phyloP scores from a whole-genome alignment of 2,329 filamentous ascomycete species.

The Penicillium palitans region DNA sequence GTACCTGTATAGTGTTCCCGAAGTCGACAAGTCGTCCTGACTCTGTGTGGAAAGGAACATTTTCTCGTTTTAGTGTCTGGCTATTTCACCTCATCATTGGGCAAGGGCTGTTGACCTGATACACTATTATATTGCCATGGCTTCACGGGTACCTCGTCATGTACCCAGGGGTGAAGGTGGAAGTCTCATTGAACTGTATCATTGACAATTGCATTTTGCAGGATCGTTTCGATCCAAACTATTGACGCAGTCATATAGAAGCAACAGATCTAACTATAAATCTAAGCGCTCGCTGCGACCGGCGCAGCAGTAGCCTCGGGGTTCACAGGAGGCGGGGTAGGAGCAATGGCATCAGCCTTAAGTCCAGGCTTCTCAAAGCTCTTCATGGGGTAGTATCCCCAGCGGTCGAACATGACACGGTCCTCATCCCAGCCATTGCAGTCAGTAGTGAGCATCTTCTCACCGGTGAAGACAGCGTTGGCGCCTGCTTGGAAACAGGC shows the following conservation, averaged over 20 bases:
- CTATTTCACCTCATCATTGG: neutral
- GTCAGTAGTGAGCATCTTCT: conserved; percentile 93
- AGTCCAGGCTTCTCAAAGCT: conserved; percentile 48
- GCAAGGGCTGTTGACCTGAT: too few relatives aligned
- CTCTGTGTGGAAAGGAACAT: neutral
- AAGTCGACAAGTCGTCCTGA: neutral
- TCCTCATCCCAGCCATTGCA: conserved; percentile 92
- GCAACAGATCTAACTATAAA: neutral
- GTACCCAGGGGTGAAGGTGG: neutral
- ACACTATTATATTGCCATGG: neutral
- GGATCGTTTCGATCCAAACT: conserved; percentile 1
- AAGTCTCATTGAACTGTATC: neutral
- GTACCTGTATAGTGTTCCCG: too few relatives aligned
- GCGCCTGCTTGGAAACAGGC: conserved; percentile 88
- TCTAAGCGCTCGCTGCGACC: conserved; percentile 33
- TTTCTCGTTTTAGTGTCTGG: neutral
- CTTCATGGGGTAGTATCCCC: conserved; percentile 78
- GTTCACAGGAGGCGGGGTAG: conserved; percentile 12
- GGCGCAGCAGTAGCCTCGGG: conserved; percentile 28
- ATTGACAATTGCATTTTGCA: neutral
- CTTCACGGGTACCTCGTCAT: neutral
- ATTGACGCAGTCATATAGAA: neutral
- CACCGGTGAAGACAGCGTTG: conserved; percentile 92
- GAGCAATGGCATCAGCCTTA: conserved; percentile 9
- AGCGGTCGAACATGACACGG: conserved; percentile 75